A percentile compares a stretch with the other conserved stretches of the same genome.
These are phyloP conservation scores for Agaricus subrufescens DNA, from an alignment of 768 basidiomycete genomes.

Conservation along the genomic window DNA sequence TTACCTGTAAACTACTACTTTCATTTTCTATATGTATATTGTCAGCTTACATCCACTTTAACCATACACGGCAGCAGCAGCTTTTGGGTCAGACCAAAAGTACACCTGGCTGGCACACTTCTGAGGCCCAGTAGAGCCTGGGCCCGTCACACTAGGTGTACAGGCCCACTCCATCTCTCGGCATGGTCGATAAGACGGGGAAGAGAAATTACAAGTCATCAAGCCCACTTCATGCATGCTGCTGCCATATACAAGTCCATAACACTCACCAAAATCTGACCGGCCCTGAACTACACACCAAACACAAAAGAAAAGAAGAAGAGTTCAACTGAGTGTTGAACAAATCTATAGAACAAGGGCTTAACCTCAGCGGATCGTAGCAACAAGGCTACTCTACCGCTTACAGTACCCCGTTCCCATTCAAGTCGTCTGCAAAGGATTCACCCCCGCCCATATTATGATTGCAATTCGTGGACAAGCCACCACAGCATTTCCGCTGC, in stretches of 20 bases:
- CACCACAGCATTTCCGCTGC: slow-evolving; percentile 49
- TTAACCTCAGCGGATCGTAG: slow-evolving; percentile 76
- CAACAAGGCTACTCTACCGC: slow-evolving; percentile 76
- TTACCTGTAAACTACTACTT: background rate
- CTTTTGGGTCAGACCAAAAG: slow-evolving; percentile 64
- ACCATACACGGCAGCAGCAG: background rate
- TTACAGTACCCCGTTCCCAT: slow-evolving; percentile 73
- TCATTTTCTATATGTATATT: background rate
- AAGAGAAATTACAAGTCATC: slow-evolving; percentile 74
- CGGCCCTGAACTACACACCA: slow-evolving; percentile 31
- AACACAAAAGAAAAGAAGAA: slow-evolving; percentile 22
- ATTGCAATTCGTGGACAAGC: slow-evolving; percentile 56
- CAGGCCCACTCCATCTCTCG: slow-evolving; percentile 59
- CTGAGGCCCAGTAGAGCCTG: slow-evolving; percentile 45
- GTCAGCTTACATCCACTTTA: too few relatives aligned
- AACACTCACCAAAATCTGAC: slow-evolving; percentile 18
- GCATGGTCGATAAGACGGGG: slow-evolving; percentile 91
- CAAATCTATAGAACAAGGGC: slow-evolving; percentile 69
- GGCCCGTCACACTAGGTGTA: slow-evolving; percentile 68
- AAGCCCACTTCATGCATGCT: slow-evolving; percentile 8
- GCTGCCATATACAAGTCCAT: background rate
- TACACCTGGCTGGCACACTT: slow-evolving; percentile 82
- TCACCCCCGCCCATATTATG: slow-evolving; percentile 65
- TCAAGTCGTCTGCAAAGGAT: slow-evolving; percentile 80
- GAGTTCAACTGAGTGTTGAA: slow-evolving; percentile 47